phyloP scores from a whole-genome alignment of 1,284 basidiomycete species.

The Laetiporus sulphureus region DNA sequence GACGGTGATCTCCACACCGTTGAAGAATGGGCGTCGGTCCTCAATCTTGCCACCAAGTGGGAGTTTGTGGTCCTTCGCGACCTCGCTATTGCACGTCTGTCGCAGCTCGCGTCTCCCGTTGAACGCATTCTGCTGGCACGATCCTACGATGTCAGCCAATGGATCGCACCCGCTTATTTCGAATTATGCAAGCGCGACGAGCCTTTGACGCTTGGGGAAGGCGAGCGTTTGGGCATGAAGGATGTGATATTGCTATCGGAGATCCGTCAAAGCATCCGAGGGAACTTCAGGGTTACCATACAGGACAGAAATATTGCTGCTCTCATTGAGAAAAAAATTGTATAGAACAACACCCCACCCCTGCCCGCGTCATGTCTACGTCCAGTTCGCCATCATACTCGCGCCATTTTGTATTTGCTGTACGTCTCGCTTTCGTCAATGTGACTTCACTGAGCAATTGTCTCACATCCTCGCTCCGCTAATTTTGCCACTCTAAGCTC shows the following conservation, averaged over 20 bases:
- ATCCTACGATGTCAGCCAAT: slow-evolving; percentile 16
- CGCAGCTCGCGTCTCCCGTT: slow-evolving; percentile 14
- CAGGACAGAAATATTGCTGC: slow-evolving; percentile 3
- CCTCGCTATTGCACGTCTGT: slow-evolving; percentile 20
- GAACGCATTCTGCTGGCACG: slow-evolving; percentile 21
- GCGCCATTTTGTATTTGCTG: no score
- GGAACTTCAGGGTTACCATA: slow-evolving; percentile 3
- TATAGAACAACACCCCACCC: slow-evolving; percentile 2
- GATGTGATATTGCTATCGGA: slow-evolving; percentile 17
- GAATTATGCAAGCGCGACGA: slow-evolving; percentile 18
- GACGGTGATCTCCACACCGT: slow-evolving; percentile 15
- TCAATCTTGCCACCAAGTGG: slow-evolving; percentile 20
- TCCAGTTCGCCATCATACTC: no score
- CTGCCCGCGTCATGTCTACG: no score
- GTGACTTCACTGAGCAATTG: no score
- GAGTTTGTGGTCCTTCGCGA: slow-evolving; percentile 17
- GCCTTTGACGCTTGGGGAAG: slow-evolving; percentile 20
- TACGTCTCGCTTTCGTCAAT: no score
- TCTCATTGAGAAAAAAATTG: slow-evolving; percentile 4
- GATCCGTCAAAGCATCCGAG: slow-evolving; percentile 11
- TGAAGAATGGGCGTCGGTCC: slow-evolving; percentile 25
- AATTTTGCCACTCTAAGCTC: slow-evolving; percentile 44
- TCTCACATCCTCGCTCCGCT: no score
- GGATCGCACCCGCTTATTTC: slow-evolving; percentile 17
- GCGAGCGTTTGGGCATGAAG: slow-evolving; percentile 16